Evolutionary conservation across 768 basidiomycete species (phyloP).

Genomic region (Saitozyma sp.): DNA sequence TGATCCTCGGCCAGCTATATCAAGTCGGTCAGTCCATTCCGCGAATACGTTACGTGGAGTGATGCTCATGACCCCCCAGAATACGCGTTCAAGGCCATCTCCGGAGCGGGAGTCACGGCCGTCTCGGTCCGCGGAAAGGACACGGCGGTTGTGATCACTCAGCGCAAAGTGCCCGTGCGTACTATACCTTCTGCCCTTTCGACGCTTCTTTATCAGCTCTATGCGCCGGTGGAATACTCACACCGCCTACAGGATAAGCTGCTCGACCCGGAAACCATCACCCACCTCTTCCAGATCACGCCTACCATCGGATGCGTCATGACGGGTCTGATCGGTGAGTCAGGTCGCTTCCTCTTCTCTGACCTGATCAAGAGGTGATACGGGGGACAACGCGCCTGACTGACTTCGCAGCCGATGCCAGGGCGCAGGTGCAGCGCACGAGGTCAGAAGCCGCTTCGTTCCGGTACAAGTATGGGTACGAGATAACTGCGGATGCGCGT

Average conservation of each 20-base stretch:
- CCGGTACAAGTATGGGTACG: constrained; percentile 95
- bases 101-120: constrained; percentile 91
- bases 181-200: not conserved
- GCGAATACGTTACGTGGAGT: not conserved
- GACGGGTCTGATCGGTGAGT: constrained; percentile 90
- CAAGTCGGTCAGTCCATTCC: constrained; percentile 68
- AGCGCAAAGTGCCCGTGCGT: constrained; percentile 95
- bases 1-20: constrained; percentile 63
- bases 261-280: constrained; percentile 87
- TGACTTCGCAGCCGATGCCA: constrained; percentile 73
- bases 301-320: constrained; percentile 96
- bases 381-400: no score
- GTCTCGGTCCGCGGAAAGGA: constrained; percentile 91
- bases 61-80: constrained; percentile 58
- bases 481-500: constrained; percentile 92
- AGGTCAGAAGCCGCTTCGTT: constrained; percentile 86
- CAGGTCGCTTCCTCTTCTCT: not conserved
- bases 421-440: constrained; percentile 82
- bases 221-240: not conserved
- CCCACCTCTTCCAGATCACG: constrained; percentile 93
- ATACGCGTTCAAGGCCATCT: constrained; percentile 99
- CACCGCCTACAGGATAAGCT: constrained; percentile 77
- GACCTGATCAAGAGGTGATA: not conserved
- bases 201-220: not conserved
- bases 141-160: constrained; percentile 92